Evolutionary conservation across 129 eudicot genomes (phyloP).

Genomic region (sunflower (Helianthus annuus)): DNA sequence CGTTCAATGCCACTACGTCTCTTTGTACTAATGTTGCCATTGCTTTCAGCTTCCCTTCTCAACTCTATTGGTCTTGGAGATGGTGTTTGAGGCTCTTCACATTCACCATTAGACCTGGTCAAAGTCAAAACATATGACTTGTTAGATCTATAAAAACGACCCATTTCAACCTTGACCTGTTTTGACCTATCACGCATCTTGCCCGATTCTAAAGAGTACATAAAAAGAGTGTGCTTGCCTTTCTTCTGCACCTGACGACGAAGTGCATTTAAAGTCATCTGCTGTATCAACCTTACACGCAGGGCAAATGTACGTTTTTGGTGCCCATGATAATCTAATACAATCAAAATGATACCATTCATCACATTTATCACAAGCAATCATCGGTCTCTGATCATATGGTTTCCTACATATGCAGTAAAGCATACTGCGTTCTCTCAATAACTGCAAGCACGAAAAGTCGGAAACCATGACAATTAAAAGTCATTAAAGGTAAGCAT

Average conservation of each 20-base stretch:
- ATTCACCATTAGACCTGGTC: conserved; percentile 56
- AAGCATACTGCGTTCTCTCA: conserved; percentile 88
- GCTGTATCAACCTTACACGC: conserved; percentile 57
- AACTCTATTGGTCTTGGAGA: conserved; percentile 62
- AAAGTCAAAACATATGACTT: conserved; percentile 20
- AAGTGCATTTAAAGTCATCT: conserved; percentile 38
- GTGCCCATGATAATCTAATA: conserved; percentile 66
- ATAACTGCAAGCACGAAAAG: conserved; percentile 45
- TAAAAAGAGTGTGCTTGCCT: conserved; percentile 40
- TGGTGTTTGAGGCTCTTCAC: conserved; percentile 90
- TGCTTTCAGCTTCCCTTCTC: conserved; percentile 43
- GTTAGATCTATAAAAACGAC: neutral
- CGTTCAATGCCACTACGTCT: conserved; percentile 49
- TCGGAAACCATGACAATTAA: neutral
- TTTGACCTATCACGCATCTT: neutral
- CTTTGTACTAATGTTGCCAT: conserved; percentile 28
- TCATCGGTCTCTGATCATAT: conserved; percentile 78
- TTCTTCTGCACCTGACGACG: conserved; percentile 42
- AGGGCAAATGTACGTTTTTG: conserved; percentile 84
- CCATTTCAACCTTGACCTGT: neutral
- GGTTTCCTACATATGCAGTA: conserved; percentile 97
- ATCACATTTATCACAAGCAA: conserved; percentile 93
- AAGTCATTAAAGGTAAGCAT: neutral
- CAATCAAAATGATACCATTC: conserved; percentile 99
- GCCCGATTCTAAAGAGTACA: neutral